Base-by-base conservation (phyloP, 352 stramenopile genomes). In the Phytopythium chamaehyphon region DNA sequence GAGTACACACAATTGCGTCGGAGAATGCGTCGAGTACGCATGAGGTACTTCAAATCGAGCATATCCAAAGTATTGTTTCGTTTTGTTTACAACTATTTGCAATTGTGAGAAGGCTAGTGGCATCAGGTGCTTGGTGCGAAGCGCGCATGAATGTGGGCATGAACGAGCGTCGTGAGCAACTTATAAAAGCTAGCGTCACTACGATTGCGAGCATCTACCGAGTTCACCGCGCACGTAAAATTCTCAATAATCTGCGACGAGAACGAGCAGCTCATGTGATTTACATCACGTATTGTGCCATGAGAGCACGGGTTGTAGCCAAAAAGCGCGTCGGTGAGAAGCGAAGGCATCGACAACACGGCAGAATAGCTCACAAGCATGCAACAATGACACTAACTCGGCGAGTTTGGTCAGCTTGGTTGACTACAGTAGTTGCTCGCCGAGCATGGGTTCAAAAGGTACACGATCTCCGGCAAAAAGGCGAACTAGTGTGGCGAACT, bases 51-150 rank as follows among this genome's bases (percentile, higher is more conserved):
- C 5, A 35, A 47, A 5, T 40, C 49, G 18, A 26, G 19, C n/a
- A n/a, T n/a, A n/a, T n/a, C n/a, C n/a, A n/a, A n/a, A n/a, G n/a
- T n/a, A n/a, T n/a, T n/a, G n/a, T n/a, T n/a, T n/a, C n/a, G n/a
- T n/a, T n/a, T n/a, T n/a, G n/a, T n/a, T n/a, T n/a, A n/a, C n/a
- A n/a, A n/a, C n/a, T n/a, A n/a, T n/a, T n/a, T n/a, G 28, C 21
- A 22, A 38, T 35, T 24, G 19, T 33, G 9, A 37, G 21, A 28
- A 75, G 66, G 19, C 48, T 71, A 26, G 47, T 71, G 9, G 36
- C 62, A 10, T 80, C 71, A 2, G 65, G 62, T 8, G 71, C 77
- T 15, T 45, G 42, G 1, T 83, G 73, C 26, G 76, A 70, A 26
- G 54, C 69, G 4, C 68, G 73, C 16, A 79, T 85, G 61, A 74